These are phyloP conservation scores for Moniliophthora roreri DNA, from an alignment of 1,284 basidiomycete species.

Conservation along the genomic window DNA sequence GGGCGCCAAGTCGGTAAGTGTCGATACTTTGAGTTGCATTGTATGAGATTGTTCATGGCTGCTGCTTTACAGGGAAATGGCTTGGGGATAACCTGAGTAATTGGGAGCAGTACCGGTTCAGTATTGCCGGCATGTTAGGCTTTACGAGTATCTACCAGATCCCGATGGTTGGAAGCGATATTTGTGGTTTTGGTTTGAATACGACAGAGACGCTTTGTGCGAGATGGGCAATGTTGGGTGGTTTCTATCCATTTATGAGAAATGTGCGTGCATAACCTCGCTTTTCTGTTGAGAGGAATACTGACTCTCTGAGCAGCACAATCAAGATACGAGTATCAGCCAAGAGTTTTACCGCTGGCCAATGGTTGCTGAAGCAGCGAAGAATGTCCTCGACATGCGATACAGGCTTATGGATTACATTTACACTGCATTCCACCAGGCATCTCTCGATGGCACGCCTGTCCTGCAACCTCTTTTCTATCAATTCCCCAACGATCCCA, in stretches of 20 bases:
- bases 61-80: conserved; percentile 50
- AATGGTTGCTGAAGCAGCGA: conserved; percentile 55
- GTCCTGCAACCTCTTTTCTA: conserved; percentile 63
- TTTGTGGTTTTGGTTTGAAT: conserved; percentile 60
- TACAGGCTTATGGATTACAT: conserved; percentile 73
- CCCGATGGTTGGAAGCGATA: conserved; percentile 70
- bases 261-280: conserved; percentile 41
- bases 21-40: neutral
- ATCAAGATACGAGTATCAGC: conserved; percentile 46
- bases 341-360: conserved; percentile 75
- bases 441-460: conserved; percentile 58
- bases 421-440: conserved; percentile 68
- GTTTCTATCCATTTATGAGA: conserved; percentile 73
- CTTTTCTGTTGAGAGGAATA: neutral
- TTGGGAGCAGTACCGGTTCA: conserved; percentile 58
- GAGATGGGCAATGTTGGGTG: conserved; percentile 68
- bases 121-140: conserved; percentile 62
- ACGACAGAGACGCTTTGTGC: conserved; percentile 66
- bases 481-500: conserved; percentile 60
- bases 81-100: conserved; percentile 62
- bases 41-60: neutral
- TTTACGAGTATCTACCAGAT: conserved; percentile 65
- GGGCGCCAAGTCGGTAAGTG: conserved; percentile 50
- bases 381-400: conserved; percentile 61
- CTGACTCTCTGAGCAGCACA: conserved; percentile 43